Evolutionary conservation across 371 early-diverging fungal genomes (phyloP), one percentile per base, ranked within the genome.

Genomic region (Funneliformis caledonium): DNA sequence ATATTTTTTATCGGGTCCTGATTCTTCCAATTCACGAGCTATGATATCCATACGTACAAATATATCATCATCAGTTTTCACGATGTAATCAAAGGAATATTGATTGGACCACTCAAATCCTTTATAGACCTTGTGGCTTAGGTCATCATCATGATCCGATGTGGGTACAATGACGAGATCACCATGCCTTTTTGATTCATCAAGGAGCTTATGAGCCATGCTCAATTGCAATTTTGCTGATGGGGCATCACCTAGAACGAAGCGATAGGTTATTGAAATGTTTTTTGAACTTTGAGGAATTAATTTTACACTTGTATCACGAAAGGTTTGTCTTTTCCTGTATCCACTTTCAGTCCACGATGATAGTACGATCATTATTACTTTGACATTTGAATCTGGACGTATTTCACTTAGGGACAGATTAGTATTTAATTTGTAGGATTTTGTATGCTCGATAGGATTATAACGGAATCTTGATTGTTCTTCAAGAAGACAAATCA

Each of bases 11-110:
- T 74, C 76, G 7, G 82, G 82, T 4, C 87, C 88, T 10, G 88
- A 83, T 6, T 83, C 82, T 19, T 67, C 76, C 22, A 89, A 80
- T 65, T 91, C 91, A 11, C 70, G 67, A 3, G 81, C 74, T 8
- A 92, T 81, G 5, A 82, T 80, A 80, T 92, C 91, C 88, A 88
- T 90, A n/a, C 91, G 86, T 4, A 89, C 87, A 85, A 91, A 92
- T 31, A 91, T 87, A 80, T 92, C 89, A 52, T 92, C 91, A 12
- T 90, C 87, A 2, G 92, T 89, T 76, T 92, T 92, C 81, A 90
- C 82, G 11, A 92, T 72, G 47, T 88, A 91, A 67, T 91, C 88
- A 80, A 88, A 89, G 16, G 86, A 69, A 75, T 85, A 83, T 16
- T 83, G 80, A 37, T 81, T 81, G 2, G 88, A 84, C 90, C 90